Base-by-base conservation (phyloP, 345 rosid species). In the Murraya paniculata region DNA sequence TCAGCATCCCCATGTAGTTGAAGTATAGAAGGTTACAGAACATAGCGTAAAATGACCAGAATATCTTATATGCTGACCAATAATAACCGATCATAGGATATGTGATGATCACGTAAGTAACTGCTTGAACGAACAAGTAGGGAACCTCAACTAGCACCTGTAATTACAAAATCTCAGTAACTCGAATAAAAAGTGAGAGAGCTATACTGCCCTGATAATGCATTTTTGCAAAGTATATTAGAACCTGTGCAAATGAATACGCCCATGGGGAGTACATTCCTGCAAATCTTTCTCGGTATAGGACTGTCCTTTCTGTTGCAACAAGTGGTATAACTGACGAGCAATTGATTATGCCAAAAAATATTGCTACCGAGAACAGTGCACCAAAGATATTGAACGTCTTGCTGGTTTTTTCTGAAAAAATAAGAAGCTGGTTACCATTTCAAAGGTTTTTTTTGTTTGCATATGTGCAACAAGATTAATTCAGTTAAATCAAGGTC, bases 1-100 rank as follows among this genome's bases (percentile, higher is more conserved):
- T 50, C 84, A 80, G 61, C 85, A 82, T 82, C 21, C 85, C 88
- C 41, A 80, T 57, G 72, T 78, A 82, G 77, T 74, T 85, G 84
- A 80, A 80, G 74, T 31, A 82, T 14, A 82, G 77, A 25, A 85
- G 73, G 5, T 80, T 48, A 45, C 84, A 80, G 45, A 72, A 85
- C 35, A 78, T 78, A 65, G 48, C 27, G 18, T 75, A 85, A 57
- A 75, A 80, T 66, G 75, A 80, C 85, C 85, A 85, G 19, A 82
- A 75, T 59, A 85, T 58, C 77, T 85, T 85, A n/a, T 78, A 76
- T 21, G 64, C 85, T 39, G 86, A 81, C 83, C 80, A 79, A 53
- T 81, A 67, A 56, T 78, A 82, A 27, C 84, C 81, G 8, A 83
- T 53, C 81, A 81, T 85, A 1, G 86, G 79, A 81, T 83, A 85